A percentile compares a stretch with the other conserved stretches of the same genome.
phyloP scores from a whole-genome alignment of 2,329 filamentous ascomycete species.

The Monilinia fructicola region DNA sequence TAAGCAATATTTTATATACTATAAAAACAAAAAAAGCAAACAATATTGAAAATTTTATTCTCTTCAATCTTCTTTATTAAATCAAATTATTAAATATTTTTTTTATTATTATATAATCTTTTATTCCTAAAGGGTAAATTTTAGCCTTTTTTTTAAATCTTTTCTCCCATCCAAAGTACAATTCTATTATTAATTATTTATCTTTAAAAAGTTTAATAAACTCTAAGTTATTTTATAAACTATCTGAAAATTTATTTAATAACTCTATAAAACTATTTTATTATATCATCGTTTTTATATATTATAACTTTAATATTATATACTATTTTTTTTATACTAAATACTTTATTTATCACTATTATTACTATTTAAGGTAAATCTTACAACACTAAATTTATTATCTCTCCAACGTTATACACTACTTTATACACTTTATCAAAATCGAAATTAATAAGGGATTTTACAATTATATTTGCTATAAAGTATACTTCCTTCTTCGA shows the following conservation, averaged over 20 bases:
- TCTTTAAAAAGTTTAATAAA: background rate
- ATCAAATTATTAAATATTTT: background rate
- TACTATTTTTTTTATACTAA: too few species aligned
- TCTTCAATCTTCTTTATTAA: background rate
- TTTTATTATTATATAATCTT: background rate
- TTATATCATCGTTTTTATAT: background rate
- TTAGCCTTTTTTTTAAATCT: background rate
- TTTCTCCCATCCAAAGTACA: background rate
- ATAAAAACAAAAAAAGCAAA: background rate
- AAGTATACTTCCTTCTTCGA: too few species aligned
- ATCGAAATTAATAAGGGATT: too few species aligned
- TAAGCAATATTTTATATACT: background rate
- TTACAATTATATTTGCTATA: too few species aligned
- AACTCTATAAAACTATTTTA: background rate
- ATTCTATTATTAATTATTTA: background rate
- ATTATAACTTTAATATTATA: background rate
- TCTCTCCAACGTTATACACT: background rate
- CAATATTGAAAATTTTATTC: background rate
- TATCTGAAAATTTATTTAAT: background rate
- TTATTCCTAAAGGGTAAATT: background rate
- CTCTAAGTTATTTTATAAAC: background rate
- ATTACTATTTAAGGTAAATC: background rate
- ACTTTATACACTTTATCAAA: too few species aligned
- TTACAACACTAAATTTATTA: background rate
- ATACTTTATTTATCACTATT: too few species aligned